Percentiles rank a stretch among this genome's conserved stretches.
Evolutionary conservation across 2,329 filamentous ascomycete genomes (phyloP).

Genomic region (Pseudodiploospora longispora): DNA sequence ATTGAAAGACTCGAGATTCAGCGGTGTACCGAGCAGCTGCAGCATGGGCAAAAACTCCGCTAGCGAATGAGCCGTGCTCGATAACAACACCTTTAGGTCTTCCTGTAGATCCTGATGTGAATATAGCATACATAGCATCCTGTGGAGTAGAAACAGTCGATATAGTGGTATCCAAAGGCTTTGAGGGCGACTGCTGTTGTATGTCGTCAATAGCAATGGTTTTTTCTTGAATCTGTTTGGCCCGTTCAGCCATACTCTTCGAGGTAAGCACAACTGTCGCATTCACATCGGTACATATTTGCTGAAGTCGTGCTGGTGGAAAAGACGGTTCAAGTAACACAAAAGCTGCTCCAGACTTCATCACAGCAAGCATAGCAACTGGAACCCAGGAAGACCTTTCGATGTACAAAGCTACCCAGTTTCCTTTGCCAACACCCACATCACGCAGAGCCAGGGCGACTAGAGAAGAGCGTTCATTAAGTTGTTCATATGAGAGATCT

Average conservation of each 20-base stretch:
- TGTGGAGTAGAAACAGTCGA: too few species aligned
- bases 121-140: slow-evolving; percentile 6
- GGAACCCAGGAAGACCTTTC: background rate
- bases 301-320: background rate
- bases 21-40: background rate
- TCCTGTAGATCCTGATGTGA: slow-evolving; percentile 13
- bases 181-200: too few species aligned
- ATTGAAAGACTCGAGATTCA: background rate
- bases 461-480: background rate
- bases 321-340: background rate
- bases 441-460: background rate
- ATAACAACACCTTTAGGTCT: slow-evolving; percentile 13
- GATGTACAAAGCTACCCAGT: background rate
- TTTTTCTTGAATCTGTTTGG: too few species aligned
- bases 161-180: too few species aligned
- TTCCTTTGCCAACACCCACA: background rate
- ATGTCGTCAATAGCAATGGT: too few species aligned
- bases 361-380: background rate
- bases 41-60: background rate
- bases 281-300: too few species aligned
- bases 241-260: too few species aligned
- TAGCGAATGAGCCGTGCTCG: slow-evolving; percentile 5
- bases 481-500: background rate
- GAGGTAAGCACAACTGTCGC: too few species aligned
- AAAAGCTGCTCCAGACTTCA: background rate